Evolutionary conservation across 306 rosid species (phyloP), one percentile per base, ranked within the genome.

Genomic region (Medicago arabica): DNA sequence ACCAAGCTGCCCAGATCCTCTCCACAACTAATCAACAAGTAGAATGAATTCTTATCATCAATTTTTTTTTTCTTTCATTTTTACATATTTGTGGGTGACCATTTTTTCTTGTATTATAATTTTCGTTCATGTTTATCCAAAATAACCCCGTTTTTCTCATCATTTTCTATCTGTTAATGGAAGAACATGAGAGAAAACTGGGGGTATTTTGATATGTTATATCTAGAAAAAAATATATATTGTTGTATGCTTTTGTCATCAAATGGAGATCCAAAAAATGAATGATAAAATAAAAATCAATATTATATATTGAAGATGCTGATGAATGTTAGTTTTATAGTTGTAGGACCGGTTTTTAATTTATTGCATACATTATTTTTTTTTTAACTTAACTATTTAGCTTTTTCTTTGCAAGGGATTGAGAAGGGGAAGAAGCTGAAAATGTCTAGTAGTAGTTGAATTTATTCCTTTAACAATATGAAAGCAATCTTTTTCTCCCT

Each of bases 1-100:
- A 14, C 97, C 98, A 78, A 95, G 92, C 62, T 95, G 97, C 84
- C 98, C 98, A 80, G 98, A 95, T 95, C 95, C 96, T 87, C 97
- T 95, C 78, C 98, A 95, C 85, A 95, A 95, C 91, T 90, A 90
- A 92, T 92, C 86, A 85, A 88, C 83, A 70, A 77, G 82, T 82
- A 67, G 67, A 46, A 3, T 10, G 4, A 65, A 51, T 80, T 78
- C 74, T 54, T 47, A 49, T 78, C 41, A 49, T 78, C 62, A 15
- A 68, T n/a, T 13, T 66, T 38, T 38, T 62, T 76, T 66, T 8
- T 65, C 68, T 72, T 64, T 50, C 0, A 43, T 72, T 70, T 28
- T 6, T 50, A 16, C 46, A 34, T 31, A n/a, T 71, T 14, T 53
- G 2, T 28, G 3, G 63, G 9, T n/a, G 0, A 11, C 15, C 9